Percentiles rank a stretch among this genome's conserved stretches.
Evolutionary conservation across 2,329 filamentous ascomycete species (phyloP).

Genomic region (Cladorrhinum sp.): DNA sequence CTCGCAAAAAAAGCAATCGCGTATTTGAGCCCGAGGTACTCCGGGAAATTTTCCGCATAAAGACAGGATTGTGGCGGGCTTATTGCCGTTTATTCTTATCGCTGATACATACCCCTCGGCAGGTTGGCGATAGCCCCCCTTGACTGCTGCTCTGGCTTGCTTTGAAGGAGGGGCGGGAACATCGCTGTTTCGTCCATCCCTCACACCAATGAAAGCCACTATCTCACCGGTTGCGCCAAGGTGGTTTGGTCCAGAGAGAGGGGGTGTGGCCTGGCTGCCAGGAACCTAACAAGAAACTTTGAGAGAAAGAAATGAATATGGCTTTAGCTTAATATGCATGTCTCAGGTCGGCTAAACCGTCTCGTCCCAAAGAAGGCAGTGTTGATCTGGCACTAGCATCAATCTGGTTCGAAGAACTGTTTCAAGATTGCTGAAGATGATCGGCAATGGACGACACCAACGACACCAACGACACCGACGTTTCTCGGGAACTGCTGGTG

Average conservation of each 20-base stretch:
- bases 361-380: neutral
- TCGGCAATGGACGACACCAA: neutral
- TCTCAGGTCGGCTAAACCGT: conserved; percentile 7
- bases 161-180: conserved; percentile 6
- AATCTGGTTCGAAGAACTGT: neutral
- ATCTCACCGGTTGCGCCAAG: conserved; percentile 5
- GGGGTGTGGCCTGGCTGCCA: neutral
- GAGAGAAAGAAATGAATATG: neutral
- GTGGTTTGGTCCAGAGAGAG: neutral
- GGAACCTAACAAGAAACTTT: neutral
- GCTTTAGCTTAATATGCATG: conserved; percentile 3
- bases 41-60: too few relatives aligned
- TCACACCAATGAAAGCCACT: conserved; percentile 3
- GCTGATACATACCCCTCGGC: neutral
- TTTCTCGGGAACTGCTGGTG: neutral
- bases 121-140: neutral
- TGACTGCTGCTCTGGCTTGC: neutral
- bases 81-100: neutral
- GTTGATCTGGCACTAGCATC: neutral
- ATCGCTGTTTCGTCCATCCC: neutral
- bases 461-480: neutral
- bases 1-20: neutral
- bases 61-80: neutral
- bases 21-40: neutral
- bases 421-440: neutral